Conservation (phyloP, 176 grass and related monocot species). For the Musa itinerans region DNA sequence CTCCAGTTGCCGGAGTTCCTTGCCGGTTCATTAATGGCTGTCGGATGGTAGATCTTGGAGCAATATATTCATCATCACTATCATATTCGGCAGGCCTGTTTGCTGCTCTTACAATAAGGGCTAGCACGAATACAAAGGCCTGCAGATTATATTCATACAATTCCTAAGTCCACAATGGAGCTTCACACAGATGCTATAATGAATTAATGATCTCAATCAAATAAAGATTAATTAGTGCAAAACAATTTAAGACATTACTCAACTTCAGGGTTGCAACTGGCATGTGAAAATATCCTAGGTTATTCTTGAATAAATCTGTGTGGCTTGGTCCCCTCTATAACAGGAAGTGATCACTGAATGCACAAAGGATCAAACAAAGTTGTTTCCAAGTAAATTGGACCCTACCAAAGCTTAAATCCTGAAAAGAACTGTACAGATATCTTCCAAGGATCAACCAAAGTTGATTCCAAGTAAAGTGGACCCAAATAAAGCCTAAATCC, state of each 20-base stretch:
- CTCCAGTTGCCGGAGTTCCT: conserved; percentile 52
- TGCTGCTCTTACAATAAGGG: conserved; percentile 73
- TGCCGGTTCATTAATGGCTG: conserved; percentile 67
- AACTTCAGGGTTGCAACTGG: too few species aligned
- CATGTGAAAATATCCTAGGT: too few species aligned
- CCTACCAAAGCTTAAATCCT: not conserved
- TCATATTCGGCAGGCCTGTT: conserved; percentile 84
- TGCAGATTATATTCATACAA: conserved; percentile 22
- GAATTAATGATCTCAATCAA: not conserved
- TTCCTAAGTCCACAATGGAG: not conserved
- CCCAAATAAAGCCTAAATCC: not conserved
- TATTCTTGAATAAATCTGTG: not conserved
- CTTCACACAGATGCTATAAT: not conserved
- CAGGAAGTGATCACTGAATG: not conserved
- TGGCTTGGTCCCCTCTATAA: not conserved
- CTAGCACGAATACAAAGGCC: conserved; percentile 73
- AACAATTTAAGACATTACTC: not conserved
- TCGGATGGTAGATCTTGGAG: conserved; percentile 35
- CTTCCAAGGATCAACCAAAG: not conserved
- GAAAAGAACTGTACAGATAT: too few species aligned
- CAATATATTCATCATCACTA: conserved; percentile 80
- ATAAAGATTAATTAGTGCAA: not conserved
- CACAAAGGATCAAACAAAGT: not conserved
- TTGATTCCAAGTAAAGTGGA: not conserved
- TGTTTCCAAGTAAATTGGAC: not conserved